Base-by-base conservation (phyloP, 805 yeast species). In the Myxozyma geophila region DNA sequence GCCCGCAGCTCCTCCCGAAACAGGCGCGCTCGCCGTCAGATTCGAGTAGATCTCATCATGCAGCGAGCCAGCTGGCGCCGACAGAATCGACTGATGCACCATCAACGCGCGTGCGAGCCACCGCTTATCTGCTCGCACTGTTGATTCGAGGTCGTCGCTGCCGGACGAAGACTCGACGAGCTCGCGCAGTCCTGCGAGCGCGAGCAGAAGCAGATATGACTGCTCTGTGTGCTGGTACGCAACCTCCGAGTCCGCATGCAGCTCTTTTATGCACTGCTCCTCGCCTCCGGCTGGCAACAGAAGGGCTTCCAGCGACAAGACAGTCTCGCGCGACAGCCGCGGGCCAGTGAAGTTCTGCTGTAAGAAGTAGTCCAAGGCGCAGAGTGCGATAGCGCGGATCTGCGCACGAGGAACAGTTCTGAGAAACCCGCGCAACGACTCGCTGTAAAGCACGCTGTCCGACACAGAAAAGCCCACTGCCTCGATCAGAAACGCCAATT, bases 331-430 rank as follows among this genome's bases (percentile, higher is more conserved):
- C 2, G 28, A 21, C 7, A 59, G 7, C 15, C 82, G 81, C 5
- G 97, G 97, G 8, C 98, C 98, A 0, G 96, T 90, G 75, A 82
- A 90, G 74, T 92, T 92, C 56, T 82, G 75, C 73, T 90, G 96
- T 15, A 89, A 77, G 72, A 88, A 92, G 1, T 83, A 73, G 72
- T 91, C 92, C 33, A 90, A 76, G 2, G 85, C 76, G 0, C 88
- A 35, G 8, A 47, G 41, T 17, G 55, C 64, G 21, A 60, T 17
- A 8, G 41, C 50, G 15, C 60, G 55, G n/a, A 57, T n/a, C 9
- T 54, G 41, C 43, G 33, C 33, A 5, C 41, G 41, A 12, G 40
- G 21, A 15, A 36, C 15, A 10, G 23, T 10, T 21, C 46, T 33
- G 12, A 36, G 15, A 15, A 39, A 13, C 15, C 10, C 39, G 13